Conservation (phyloP, 192 early-diverging fungal species). For the Coemansia sp. region DNA sequence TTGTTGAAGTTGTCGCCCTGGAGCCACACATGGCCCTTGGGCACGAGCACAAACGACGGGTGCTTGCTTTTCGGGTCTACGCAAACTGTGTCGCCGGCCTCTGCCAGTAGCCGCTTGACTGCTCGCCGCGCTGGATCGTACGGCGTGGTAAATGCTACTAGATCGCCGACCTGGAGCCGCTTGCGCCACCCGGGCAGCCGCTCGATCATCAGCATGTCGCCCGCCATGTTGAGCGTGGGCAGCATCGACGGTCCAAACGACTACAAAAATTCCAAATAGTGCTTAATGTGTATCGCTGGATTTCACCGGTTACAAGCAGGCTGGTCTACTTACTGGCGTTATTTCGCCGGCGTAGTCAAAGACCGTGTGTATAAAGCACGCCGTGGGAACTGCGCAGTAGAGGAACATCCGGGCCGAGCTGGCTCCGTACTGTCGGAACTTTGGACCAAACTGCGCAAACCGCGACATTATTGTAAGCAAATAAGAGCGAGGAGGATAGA, state of each 20-base stretch:
- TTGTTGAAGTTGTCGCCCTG: slow-evolving; percentile 89
- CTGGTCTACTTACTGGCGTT: slow-evolving; percentile 62
- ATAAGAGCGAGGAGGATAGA: not conserved
- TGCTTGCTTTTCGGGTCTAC: slow-evolving; percentile 69
- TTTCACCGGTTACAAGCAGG: not conserved
- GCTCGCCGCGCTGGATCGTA: slow-evolving; percentile 63
- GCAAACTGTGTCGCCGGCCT: slow-evolving; percentile 79
- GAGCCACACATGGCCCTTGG: slow-evolving; percentile 87
- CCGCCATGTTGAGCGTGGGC: slow-evolving; percentile 81
- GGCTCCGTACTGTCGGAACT: slow-evolving; percentile 6
- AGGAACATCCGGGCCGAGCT: slow-evolving; percentile 4
- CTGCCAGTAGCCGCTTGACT: slow-evolving; percentile 81
- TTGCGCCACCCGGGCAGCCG: slow-evolving; percentile 57
- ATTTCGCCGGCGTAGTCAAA: slow-evolving; percentile 76
- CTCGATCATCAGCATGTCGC: slow-evolving; percentile 77
- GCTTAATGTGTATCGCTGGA: not conserved
- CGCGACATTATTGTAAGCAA: not conserved
- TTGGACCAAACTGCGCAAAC: not conserved
- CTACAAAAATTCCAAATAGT: not conserved
- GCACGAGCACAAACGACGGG: slow-evolving; percentile 72
- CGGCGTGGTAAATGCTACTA: slow-evolving; percentile 78
- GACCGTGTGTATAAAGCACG: slow-evolving; percentile 68
- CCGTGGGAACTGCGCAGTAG: slow-evolving; percentile 55
- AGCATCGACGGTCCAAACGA: slow-evolving; percentile 87
- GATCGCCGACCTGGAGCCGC: slow-evolving; percentile 66